These are phyloP conservation scores for Serpula lacrymans DNA, from an alignment of 768 basidiomycete genomes.

Conservation along the genomic window DNA sequence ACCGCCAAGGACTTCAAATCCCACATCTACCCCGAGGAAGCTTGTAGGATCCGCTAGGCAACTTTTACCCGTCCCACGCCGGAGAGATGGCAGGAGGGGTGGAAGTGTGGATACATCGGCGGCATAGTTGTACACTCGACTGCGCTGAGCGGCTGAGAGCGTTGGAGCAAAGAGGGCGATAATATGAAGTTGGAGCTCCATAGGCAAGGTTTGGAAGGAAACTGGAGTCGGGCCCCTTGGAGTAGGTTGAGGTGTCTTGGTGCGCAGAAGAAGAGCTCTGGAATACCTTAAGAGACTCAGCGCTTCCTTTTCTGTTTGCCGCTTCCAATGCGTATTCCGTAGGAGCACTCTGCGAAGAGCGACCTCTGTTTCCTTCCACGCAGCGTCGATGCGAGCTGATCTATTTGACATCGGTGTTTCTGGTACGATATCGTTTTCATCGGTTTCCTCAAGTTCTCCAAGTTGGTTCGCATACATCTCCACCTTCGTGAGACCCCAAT, in stretches of 20 bases:
- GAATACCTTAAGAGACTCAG: slow-evolving; percentile 47
- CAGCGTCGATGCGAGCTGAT: slow-evolving; percentile 3
- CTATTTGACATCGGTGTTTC: too few relatives aligned
- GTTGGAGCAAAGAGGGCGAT: slow-evolving; percentile 54
- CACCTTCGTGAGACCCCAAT: slow-evolving; percentile 47
- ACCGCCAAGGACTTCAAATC: slow-evolving; percentile 5
- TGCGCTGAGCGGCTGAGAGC: slow-evolving; percentile 54
- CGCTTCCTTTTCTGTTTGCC: slow-evolving; percentile 45
- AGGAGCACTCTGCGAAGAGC: slow-evolving; percentile 35
- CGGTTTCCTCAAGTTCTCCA: slow-evolving; percentile 8
- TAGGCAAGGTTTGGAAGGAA: slow-evolving; percentile 45
- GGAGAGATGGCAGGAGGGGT: slow-evolving; percentile 30
- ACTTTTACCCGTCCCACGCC: slow-evolving; percentile 13
- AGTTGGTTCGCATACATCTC: slow-evolving; percentile 48
- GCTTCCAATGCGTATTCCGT: slow-evolving; percentile 48
- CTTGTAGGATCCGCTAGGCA: slow-evolving; percentile 19
- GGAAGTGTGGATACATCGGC: slow-evolving; percentile 49
- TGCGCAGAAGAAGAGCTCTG: slow-evolving; percentile 42
- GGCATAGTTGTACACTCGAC: slow-evolving; percentile 54
- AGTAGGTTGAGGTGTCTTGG: slow-evolving; percentile 11
- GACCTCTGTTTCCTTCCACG: slow-evolving; percentile 33
- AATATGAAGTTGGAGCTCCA: slow-evolving; percentile 54
- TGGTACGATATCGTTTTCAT: slow-evolving; percentile 8
- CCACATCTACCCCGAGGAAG: slow-evolving; percentile 12
- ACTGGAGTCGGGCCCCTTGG: slow-evolving; percentile 7